Conservation (phyloP, 352 stramenopile genomes). For the Phytophthora tubulina region DNA sequence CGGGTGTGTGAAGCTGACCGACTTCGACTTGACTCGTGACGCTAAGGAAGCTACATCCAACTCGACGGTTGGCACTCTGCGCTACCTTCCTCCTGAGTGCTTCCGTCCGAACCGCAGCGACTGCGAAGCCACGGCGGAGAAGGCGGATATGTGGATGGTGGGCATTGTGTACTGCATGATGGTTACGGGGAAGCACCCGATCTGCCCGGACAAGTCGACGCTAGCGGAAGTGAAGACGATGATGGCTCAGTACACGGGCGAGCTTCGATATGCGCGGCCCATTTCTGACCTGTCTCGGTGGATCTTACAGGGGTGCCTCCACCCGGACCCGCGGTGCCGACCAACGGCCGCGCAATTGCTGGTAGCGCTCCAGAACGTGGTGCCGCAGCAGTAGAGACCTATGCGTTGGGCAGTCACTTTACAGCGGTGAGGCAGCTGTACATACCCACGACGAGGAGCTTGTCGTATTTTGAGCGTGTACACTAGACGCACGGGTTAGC, state of each 20-base stretch:
- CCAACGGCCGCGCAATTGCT: conserved; percentile 70
- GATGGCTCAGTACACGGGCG: conserved; percentile 45
- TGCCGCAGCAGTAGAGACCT: conserved; percentile 42
- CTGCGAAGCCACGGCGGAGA: conserved; percentile 76
- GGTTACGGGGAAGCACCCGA: conserved; percentile 81
- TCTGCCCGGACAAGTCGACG: conserved; percentile 68
- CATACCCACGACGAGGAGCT: conserved; percentile 46
- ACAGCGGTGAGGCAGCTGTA: conserved; percentile 47
- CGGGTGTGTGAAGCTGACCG: conserved; percentile 90
- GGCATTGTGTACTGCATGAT: conserved; percentile 83
- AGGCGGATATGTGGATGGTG: conserved; percentile 88
- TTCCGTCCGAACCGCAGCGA: conserved; percentile 65
- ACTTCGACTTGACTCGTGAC: conserved; percentile 90
- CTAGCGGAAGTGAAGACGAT: conserved; percentile 56
- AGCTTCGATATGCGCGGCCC: conserved; percentile 50
- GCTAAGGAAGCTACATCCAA: conserved; percentile 64
- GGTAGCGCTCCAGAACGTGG: conserved; percentile 57
- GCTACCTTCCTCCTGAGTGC: conserved; percentile 81
- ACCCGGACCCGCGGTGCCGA: conserved; percentile 70
- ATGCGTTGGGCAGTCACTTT: conserved; percentile 37
- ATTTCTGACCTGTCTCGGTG: conserved; percentile 69
- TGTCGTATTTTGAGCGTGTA: conserved; percentile 64
- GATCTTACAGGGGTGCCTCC: conserved; percentile 77
- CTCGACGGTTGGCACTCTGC: conserved; percentile 76
- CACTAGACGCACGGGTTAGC: conserved; percentile 53